A percentile compares a stretch with the other conserved stretches of the same genome.
phyloP scores from a whole-genome alignment of 257 asterid species.

The Fraxinus quadrangulata region DNA sequence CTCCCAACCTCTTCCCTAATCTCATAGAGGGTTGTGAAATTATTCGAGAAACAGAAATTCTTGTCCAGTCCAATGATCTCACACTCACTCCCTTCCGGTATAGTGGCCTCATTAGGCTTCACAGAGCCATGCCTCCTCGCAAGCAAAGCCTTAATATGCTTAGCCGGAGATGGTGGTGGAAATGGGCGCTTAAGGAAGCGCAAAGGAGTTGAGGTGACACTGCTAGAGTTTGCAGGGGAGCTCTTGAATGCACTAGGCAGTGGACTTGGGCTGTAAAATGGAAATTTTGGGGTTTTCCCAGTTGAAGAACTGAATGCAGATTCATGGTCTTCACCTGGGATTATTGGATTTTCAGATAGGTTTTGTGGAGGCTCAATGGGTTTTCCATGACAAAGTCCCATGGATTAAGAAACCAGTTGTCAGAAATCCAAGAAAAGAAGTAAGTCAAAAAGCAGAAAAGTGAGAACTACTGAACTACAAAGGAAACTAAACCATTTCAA shows the following conservation, averaged over 20 bases:
- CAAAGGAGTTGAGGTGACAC: slow-evolving; percentile 72
- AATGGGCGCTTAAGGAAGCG: slow-evolving; percentile 80
- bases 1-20: slow-evolving; percentile 86
- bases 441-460: background rate
- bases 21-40: slow-evolving; percentile 58
- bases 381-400: slow-evolving; percentile 98
- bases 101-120: slow-evolving; percentile 85
- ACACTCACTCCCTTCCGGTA: slow-evolving; percentile 95
- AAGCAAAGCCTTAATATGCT: slow-evolving; percentile 86
- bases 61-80: slow-evolving; percentile 77
- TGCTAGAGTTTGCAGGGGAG: slow-evolving; percentile 80
- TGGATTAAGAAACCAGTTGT: slow-evolving; percentile 46
- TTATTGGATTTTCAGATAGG: slow-evolving; percentile 49
- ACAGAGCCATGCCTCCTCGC: slow-evolving; percentile 88
- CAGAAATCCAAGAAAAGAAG: slow-evolving; percentile 19
- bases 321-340: slow-evolving; percentile 51
- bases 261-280: slow-evolving; percentile 96
- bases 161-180: slow-evolving; percentile 98
- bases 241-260: slow-evolving; percentile 52
- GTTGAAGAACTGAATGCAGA: slow-evolving; percentile 47
- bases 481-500: slow-evolving; percentile 7
- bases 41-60: slow-evolving; percentile 74
- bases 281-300: slow-evolving; percentile 85
- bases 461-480: background rate
- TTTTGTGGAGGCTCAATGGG: slow-evolving; percentile 64